Evolutionary conservation across 2,329 filamentous ascomycete genomes (phyloP), one percentile per base, ranked within the genome.

Genomic region (Xylariaceae sp.): DNA sequence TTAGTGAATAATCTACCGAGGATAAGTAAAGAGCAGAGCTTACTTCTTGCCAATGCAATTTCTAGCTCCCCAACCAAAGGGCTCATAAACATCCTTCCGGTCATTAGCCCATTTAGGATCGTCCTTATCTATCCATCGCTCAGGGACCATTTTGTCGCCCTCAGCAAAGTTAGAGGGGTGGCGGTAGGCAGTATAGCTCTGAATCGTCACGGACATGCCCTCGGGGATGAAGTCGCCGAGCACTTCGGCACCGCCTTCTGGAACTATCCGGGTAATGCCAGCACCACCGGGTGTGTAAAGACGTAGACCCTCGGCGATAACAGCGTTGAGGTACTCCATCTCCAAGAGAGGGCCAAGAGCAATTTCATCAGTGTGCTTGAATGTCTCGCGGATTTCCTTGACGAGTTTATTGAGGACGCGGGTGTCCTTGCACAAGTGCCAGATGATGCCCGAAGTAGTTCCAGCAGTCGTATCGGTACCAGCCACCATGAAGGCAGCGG

Each of bases 11-110:
- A 14, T 13, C 34, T 16, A 4, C 16, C 5, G 34, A 38, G 13
- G 9, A 38, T 13, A 10, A 16, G 4, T 38, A 10, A 14, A 16
- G 9, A 14, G 34, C 16, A 38, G 16, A 78, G 78, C 40, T 47
- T 47, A 43, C 41, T 45, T 45, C 31, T 45, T 45, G 31, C 42
- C 42, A 19, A 28, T 66, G 31, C 42, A 45, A 13, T 45, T 45
- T 22, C 42, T 45, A 5, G 42, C 17, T 5, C 42, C 42, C 22
- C 19, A 45, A 34, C 42, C 31, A 31, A 45, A 45, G 9, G 42
- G 42, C 22, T 45, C 42, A 19, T 31, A 45, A 6, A 45, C 42
- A n/a, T 45, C 42, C 17, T 22, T 12, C 18, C 42, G 42, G 31
- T 45, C 42, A n/a, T 31, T 34, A 5, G 17, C 22, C 22, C 19